Conservation (phyloP, 768 basidiomycete genomes). For the Tephrocybe sp. region DNA sequence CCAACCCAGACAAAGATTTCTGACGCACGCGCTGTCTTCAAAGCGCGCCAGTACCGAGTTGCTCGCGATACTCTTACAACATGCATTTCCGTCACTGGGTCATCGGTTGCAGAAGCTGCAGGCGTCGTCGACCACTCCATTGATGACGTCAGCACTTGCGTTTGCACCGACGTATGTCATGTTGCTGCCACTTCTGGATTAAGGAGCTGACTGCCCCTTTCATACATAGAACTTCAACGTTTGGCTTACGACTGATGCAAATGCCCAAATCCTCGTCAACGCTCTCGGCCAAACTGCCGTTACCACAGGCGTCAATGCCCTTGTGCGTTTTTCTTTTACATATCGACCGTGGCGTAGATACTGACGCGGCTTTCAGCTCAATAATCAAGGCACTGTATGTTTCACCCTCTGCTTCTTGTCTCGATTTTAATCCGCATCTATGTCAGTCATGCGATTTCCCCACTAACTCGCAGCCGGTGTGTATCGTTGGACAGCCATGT, state of each 20-base stretch:
- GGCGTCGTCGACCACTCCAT: neutral
- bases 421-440: neutral
- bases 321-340: neutral
- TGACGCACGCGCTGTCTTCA: neutral
- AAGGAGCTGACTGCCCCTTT: neutral
- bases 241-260: constrained; percentile 5
- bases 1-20: neutral
- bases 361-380: too few relatives aligned
- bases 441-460: constrained; percentile 10
- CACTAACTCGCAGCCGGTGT: constrained; percentile 2
- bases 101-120: neutral
- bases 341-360: too few relatives aligned
- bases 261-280: neutral
- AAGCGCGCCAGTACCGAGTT: constrained; percentile 3
- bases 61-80: constrained; percentile 1
- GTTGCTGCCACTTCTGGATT: neutral
- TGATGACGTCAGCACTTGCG: neutral
- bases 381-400: neutral
- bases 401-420: neutral
- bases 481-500: constrained; percentile 7
- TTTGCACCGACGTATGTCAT: neutral
- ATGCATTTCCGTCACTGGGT: constrained; percentile 1
- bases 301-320: neutral
- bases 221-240: neutral
- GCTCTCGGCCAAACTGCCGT: neutral